Evolutionary conservation across 164 flowering plant species (phyloP), one percentile per base, ranked within the genome.

Genomic region (Cinnamomum micranthum): DNA sequence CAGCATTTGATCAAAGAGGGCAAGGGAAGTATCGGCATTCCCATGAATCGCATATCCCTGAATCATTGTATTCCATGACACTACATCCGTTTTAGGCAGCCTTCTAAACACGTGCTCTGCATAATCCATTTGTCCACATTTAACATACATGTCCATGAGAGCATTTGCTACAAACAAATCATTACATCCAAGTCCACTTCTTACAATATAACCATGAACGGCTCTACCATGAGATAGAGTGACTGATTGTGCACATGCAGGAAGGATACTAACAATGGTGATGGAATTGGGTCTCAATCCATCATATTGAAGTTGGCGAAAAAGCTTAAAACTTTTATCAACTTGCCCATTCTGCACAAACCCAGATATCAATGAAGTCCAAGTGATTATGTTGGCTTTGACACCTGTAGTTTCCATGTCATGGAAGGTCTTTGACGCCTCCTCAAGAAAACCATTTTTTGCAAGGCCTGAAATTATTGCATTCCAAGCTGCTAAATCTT

Each of bases 31-130:
- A 23, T 68, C 19, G 25, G 77, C 77, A 41, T 68, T 78, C 15
- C 84, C 82, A 65, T 82, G 77, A 68, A 77, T 27, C 13, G 70
- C 75, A 62, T 65, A 63, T 22, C 82, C 82, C 51, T 75, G 79
- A 65, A 82, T 80, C 77, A 77, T 77, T 33, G 75, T 77, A 68
- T 82, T 82, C 85, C 85, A 82, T 12, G 82, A 76, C 58, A 79
- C 69, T 51, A 79, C 35, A 20, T 79, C 82, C 25, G 66, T 79
- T 55, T 41, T 28, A 35, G 60, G 68, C 31, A 77, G 62, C 50
- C 51, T 72, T 23, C 71, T 68, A 52, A 82, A 82, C 60, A 82
- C 50, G n/a, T 25, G 52, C 50, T 79, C 75, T 27, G 82, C 75
- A 65, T 74, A 76, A 23, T 76, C 72, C 76, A 82, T 62, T 41